These are phyloP conservation scores for Pythium pyrilobum DNA, from an alignment of 352 stramenopile genomes.

Conservation along the genomic window DNA sequence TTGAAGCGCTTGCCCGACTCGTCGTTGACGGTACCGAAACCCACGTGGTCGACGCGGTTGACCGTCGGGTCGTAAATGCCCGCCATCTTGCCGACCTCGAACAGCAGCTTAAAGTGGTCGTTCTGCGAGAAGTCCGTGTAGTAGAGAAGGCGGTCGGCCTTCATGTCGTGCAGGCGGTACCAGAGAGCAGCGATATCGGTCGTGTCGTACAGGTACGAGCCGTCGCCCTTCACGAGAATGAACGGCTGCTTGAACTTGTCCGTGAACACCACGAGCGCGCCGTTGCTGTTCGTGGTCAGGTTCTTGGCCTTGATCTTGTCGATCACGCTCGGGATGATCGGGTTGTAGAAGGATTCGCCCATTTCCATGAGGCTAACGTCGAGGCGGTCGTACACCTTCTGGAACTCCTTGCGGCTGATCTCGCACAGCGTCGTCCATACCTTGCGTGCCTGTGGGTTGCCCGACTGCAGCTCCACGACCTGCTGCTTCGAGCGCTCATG, in stretches of 20 bases:
- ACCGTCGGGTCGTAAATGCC: constrained; percentile 75
- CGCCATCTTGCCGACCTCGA: constrained; percentile 73
- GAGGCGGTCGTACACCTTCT: constrained; percentile 82
- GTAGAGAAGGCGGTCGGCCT: constrained; percentile 77
- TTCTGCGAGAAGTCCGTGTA: constrained; percentile 89
- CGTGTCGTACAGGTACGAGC: constrained; percentile 82
- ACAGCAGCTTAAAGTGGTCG: constrained; percentile 83
- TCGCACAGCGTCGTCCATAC: constrained; percentile 82
- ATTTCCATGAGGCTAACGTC: constrained; percentile 73
- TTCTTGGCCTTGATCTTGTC: constrained; percentile 85
- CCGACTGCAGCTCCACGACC: constrained; percentile 98
- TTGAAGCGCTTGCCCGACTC: constrained; percentile 95
- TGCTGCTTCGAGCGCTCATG: constrained; percentile 95
- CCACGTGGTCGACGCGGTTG: constrained; percentile 81
- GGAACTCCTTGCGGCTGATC: constrained; percentile 79
- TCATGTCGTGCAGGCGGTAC: constrained; percentile 82
- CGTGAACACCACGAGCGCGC: constrained; percentile 89
- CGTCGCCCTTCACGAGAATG: constrained; percentile 82
- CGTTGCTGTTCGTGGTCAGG: constrained; percentile 88
- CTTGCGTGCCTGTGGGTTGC: constrained; percentile 69
- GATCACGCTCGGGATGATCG: constrained; percentile 83
- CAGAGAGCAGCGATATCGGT: constrained; percentile 84
- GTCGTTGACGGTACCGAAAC: constrained; percentile 85
- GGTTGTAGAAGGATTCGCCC: constrained; percentile 86
- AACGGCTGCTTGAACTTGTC: constrained; percentile 88